phyloP scores from a whole-genome alignment of 2,329 filamentous ascomycete genomes.

The Thielaviopsis populi region DNA sequence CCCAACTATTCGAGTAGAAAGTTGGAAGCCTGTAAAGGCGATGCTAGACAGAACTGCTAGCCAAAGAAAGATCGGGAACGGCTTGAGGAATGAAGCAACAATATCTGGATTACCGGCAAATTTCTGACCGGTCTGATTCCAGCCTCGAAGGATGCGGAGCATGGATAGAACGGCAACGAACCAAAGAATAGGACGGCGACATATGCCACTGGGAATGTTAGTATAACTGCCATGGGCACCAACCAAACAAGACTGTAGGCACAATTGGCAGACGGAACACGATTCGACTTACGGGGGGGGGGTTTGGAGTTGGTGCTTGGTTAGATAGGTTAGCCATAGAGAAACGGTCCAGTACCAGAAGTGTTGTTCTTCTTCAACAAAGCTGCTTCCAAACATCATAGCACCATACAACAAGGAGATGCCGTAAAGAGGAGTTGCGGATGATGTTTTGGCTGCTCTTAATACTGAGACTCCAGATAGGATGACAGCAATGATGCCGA shows the following conservation, averaged over 20 bases:
- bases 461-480: constrained; percentile 18
- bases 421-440: constrained; percentile 29
- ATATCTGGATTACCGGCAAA: constrained; percentile 84
- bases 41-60: constrained; percentile 55
- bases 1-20: background rate
- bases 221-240: background rate
- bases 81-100: constrained; percentile 52
- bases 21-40: constrained; percentile 32
- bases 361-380: constrained; percentile 95
- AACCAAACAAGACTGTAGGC: background rate
- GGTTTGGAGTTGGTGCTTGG: constrained; percentile 26
- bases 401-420: constrained; percentile 49
- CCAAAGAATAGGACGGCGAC: constrained; percentile 23
- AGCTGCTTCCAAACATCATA: constrained; percentile 98
- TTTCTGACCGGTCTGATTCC: constrained; percentile 98
- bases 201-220: constrained; percentile 15
- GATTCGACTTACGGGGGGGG: background rate
- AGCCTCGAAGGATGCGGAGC: constrained; percentile 56
- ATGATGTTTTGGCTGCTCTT: constrained; percentile 13
- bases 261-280: background rate
- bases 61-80: constrained; percentile 59
- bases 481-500: constrained; percentile 28
- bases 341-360: constrained; percentile 92
- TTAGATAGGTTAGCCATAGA: constrained; percentile 48
- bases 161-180: constrained; percentile 37